Evolutionary conservation across 768 basidiomycete genomes (phyloP).

Genomic region (Podaxis carcinomalis): DNA sequence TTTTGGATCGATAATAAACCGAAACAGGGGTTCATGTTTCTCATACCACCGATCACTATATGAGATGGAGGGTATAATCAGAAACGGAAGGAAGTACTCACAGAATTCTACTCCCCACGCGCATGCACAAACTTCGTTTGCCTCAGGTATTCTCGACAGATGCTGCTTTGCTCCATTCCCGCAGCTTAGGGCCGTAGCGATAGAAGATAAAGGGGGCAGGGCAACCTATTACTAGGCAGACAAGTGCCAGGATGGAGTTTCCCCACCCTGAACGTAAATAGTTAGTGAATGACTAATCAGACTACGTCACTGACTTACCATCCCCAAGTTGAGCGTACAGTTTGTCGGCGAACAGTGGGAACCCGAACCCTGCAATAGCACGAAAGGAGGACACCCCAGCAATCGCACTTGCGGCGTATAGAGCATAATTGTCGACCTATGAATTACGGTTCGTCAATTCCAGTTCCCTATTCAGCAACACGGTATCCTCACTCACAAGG

Average conservation of each 20-base stretch:
- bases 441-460: constrained; percentile 20
- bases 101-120: background rate
- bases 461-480: background rate
- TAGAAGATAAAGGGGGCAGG: constrained; percentile 45
- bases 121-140: background rate
- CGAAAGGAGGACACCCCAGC: constrained; percentile 53
- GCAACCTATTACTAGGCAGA: constrained; percentile 48
- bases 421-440: constrained; percentile 66
- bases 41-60: background rate
- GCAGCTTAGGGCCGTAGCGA: constrained; percentile 30
- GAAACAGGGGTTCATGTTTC: background rate
- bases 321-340: constrained; percentile 51
- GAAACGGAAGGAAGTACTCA: background rate
- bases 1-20: background rate
- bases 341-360: constrained; percentile 59
- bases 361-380: constrained; percentile 55
- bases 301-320: constrained; percentile 18
- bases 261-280: constrained; percentile 40
- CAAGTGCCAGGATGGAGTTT: constrained; percentile 48
- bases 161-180: constrained; percentile 32
- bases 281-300: background rate
- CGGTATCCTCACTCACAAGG: constrained; percentile 38
- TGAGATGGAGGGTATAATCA: background rate
- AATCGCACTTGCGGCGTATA: constrained; percentile 65
- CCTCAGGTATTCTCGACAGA: constrained; percentile 24